Evolutionary conservation across 225 moss, liverwort and hornwort species (phyloP).

Genomic region (Neckera pumila): DNA sequence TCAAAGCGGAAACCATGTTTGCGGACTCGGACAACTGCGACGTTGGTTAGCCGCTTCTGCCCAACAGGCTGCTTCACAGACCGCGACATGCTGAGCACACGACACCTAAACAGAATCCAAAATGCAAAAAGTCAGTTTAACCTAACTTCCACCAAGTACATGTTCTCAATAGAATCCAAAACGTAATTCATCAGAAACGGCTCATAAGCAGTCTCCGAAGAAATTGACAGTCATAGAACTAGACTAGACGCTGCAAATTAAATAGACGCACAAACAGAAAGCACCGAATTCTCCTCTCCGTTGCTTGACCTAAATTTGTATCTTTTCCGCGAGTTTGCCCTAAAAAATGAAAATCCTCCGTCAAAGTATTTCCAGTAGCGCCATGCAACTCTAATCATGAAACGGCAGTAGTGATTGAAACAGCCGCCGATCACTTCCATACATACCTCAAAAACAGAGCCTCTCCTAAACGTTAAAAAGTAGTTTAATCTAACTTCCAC

Average conservation of each 20-base stretch:
- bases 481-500: neutral
- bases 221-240: neutral
- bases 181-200: neutral
- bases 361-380: neutral
- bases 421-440: too few relatives aligned
- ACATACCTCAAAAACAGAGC: too few relatives aligned
- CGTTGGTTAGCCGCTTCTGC: slow-evolving; percentile 94
- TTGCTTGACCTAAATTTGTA: neutral
- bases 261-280: too few relatives aligned
- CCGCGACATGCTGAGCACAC: slow-evolving; percentile 37
- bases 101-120: neutral
- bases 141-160: neutral
- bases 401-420: neutral
- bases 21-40: slow-evolving; percentile 81
- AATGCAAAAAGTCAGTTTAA: neutral
- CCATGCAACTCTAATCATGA: neutral
- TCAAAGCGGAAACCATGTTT: slow-evolving; percentile 88
- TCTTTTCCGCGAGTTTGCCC: neutral
- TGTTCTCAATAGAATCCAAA: neutral
- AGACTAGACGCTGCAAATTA: neutral
- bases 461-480: too few relatives aligned
- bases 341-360: neutral
- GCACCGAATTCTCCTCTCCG: neutral
- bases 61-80: slow-evolving; percentile 77
- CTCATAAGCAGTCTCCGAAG: neutral